Evolutionary conservation across 495 filamentous ascomycete genomes (phyloP).

Genomic region (Penicillium macrosclerotiorum): DNA sequence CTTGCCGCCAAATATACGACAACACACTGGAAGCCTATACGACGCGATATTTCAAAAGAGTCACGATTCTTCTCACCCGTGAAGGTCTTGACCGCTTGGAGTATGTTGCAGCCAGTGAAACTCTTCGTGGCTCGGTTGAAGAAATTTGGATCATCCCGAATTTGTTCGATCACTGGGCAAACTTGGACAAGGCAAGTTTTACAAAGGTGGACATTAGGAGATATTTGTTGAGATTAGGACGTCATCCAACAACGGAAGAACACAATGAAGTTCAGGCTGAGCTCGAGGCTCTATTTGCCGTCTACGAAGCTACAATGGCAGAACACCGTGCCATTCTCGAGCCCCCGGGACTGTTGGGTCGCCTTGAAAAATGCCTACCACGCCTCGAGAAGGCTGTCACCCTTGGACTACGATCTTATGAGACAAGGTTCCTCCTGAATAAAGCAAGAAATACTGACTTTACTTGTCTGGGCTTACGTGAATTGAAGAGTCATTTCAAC

Average conservation of each 20-base stretch:
- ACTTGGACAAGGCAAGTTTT: neutral
- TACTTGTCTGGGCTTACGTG: conserved; percentile 1
- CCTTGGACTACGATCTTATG: conserved; percentile 1
- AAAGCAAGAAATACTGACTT: neutral
- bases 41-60: conserved; percentile 3
- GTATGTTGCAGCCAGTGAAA: conserved; percentile 1
- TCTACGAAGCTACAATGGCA: conserved; percentile 1
- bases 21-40: conserved; percentile 5
- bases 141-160: conserved; percentile 4
- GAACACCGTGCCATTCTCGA: conserved; percentile 6
- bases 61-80: conserved; percentile 5
- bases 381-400: conserved; percentile 2
- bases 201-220: too few species aligned
- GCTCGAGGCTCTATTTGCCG: conserved; percentile 1
- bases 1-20: conserved; percentile 3
- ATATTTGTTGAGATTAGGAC: too few species aligned
- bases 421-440: neutral
- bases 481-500: conserved; percentile 4
- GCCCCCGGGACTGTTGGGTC: neutral
- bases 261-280: neutral
- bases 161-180: conserved; percentile 2
- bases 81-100: conserved; percentile 1
- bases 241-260: neutral
- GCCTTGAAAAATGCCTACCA: conserved; percentile 4
- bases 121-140: neutral